phyloP scores from a whole-genome alignment of 768 basidiomycete genomes.

The Termitomyces sp. region DNA sequence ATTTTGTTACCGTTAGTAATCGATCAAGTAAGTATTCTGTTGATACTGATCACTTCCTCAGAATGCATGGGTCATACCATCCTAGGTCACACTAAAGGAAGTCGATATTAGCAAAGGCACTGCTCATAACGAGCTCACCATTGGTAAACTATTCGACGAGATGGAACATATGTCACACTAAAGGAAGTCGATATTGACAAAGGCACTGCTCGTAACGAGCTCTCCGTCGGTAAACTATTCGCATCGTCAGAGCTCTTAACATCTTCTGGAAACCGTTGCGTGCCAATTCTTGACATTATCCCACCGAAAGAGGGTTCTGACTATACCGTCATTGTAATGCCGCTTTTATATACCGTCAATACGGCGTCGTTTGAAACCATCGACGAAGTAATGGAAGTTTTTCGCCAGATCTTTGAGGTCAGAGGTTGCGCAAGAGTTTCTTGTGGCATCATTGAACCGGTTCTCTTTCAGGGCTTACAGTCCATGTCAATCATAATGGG shows the following conservation, averaged over 20 bases:
- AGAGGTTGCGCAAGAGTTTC: not conserved
- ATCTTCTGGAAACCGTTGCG: slow-evolving; percentile 28
- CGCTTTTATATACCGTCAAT: slow-evolving; percentile 16
- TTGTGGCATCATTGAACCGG: not conserved
- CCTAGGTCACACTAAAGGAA: slow-evolving; percentile 29
- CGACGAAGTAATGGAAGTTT: slow-evolving; percentile 25
- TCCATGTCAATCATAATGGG: slow-evolving; percentile 24
- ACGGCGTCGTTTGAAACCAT: slow-evolving; percentile 21
- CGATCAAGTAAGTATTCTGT: too few relatives aligned
- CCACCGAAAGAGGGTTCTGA: slow-evolving; percentile 14
- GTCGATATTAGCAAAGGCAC: slow-evolving; percentile 2
- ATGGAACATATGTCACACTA: slow-evolving; percentile 23
- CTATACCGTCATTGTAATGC: slow-evolving; percentile 23
- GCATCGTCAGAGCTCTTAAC: slow-evolving; percentile 6
- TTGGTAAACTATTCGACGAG: slow-evolving; percentile 26
- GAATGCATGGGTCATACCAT: slow-evolving; percentile 12
- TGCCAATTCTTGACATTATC: slow-evolving; percentile 21
- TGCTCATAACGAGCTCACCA: slow-evolving; percentile 23
- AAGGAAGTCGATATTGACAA: slow-evolving; percentile 17
- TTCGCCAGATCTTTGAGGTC: slow-evolving; percentile 23
- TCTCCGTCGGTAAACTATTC: slow-evolving; percentile 22
- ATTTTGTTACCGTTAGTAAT: too few relatives aligned
- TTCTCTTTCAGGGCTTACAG: slow-evolving; percentile 18
- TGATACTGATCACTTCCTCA: not conserved
- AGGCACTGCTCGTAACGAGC: slow-evolving; percentile 19